Evolutionary conservation across 2,329 filamentous ascomycete species (phyloP), one percentile per base, ranked within the genome.

Genomic region (Aspergillus flavus): DNA sequence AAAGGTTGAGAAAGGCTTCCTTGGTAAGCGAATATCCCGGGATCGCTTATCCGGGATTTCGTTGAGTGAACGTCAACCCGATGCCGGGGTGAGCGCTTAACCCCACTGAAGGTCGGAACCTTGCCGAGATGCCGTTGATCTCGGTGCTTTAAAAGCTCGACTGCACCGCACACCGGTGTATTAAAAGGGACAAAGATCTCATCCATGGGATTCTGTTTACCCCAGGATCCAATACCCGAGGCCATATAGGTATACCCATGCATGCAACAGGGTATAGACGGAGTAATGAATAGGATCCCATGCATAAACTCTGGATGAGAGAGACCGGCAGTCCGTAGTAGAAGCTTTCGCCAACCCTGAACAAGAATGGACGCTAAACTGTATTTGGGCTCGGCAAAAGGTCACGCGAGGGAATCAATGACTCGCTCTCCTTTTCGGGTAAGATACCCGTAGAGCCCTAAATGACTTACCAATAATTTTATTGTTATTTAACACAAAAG

Each of bases 1-100:
- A 54, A 9, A 19, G 9, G 39, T 41, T 41, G 32, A 23, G 12
- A 14, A 36, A 36, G 21, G 19, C n/a, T 21, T 14, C 16, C 28
- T 53, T 39, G 32, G n/a, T 54, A 54, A 36, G 52, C n/a, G 30
- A 54, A 54, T 54, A 36, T 21, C 52, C 52, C 30, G 52, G n/a
- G 19, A 36, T 23, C 32, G n/a, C 30, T 54, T 54, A 54, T 7
- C 52, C 52, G 52, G 52, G 30, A 36, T 36, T 54, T 34, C 11
- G 26, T 32, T n/a, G 28, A 48, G 26, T 26, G n/a, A n/a, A 54
- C 12, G 30, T 32, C 30, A 54, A 36, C n/a, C 52, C 52, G 52
- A 36, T 10, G 52, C 50, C 50, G 50, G 50, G 50, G 30, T 12
- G 50, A 53, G 50, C 16, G 30, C 50, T 53, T 53, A 53, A 53